Evolutionary conservation across 2,329 filamentous ascomycete species (phyloP), one percentile per base, ranked within the genome.

Genomic region (Cytospora mali): DNA sequence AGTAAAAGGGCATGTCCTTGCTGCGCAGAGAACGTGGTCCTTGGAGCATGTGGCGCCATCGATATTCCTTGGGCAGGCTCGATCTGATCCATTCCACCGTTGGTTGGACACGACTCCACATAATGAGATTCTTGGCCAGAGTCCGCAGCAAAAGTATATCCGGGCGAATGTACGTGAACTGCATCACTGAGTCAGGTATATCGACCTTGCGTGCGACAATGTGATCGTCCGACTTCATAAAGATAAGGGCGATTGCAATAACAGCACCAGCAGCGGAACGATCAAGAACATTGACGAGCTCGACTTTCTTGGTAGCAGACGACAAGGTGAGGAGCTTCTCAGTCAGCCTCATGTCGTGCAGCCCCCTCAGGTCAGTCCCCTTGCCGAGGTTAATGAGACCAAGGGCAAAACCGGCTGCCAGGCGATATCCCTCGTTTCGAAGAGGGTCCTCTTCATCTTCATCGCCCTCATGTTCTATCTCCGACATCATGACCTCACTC

Each of bases 401-500:
- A 0, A 99, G 82, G 0, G 96, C 90, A 70, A 97, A 97, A 0
- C 95, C 96, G 21, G 96, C 93, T 10, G 95, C 93, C 39, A 99
- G 83, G 48, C 96, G 88, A 75, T 99, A 99, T n/a, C 93, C 93
- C 77, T 99, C 95, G 71, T 96, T 94, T 27, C 94, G 88, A 55
- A 98, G 77, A 25, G 88, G 88, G 70, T 97, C 92, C 62, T 93
- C 90, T 64, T 97, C 93, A 58, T 94, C 90, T 42, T 91, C 84
- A 28, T 82, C 79, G 51, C 95, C 92, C 57, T 92, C 91, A 66
- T 93, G 90, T 73, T 97, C 93, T 65, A 99, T 95, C 74, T 99
- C 95, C 0, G 94, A 98, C 56, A 99, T 86, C 92, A 99, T 97
- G 21, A 98, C 92, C 74, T 99, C 95, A 72, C 93, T 98, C 95